Evolutionary conservation across 805 yeast species (phyloP).

Genomic region (Cyberlindnera veronae): DNA sequence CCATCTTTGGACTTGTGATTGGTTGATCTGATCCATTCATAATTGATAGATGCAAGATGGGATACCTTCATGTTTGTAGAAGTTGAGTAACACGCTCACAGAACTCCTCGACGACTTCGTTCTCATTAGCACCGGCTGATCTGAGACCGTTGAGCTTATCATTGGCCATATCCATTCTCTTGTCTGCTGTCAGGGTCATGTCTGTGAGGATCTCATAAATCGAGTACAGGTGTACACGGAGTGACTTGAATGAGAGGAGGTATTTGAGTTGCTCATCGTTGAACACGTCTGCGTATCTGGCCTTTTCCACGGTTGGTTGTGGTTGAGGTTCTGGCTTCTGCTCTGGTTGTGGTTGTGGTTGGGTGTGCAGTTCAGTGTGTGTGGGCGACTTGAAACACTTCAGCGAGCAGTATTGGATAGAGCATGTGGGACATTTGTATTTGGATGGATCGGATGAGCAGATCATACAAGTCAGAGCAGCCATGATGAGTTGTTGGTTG

Average conservation of each 20-base stretch:
- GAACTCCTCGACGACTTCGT: conserved; percentile 69
- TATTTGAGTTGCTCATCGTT: conserved; percentile 42
- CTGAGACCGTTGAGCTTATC: conserved; percentile 59
- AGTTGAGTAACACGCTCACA: conserved; percentile 30
- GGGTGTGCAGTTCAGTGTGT: conserved; percentile 30
- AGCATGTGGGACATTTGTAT: conserved; percentile 58
- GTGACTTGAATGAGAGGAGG: conserved; percentile 47
- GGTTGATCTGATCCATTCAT: neutral
- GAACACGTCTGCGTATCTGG: conserved; percentile 30
- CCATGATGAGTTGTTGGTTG: too few relatives aligned
- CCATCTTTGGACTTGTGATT: conserved; percentile 16
- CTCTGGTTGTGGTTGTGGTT: neutral
- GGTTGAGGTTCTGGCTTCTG: neutral
- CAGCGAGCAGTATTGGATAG: conserved; percentile 47
- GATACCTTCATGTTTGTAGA: conserved; percentile 16
- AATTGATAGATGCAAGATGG: neutral
- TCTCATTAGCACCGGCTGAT: conserved; percentile 61
- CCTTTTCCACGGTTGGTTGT: conserved; percentile 15
- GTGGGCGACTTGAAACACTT: conserved; percentile 50
- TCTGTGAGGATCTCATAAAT: conserved; percentile 47
- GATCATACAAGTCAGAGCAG: conserved; percentile 15
- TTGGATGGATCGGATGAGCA: conserved; percentile 33
- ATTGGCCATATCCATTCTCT: conserved; percentile 55
- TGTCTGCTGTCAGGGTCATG: conserved; percentile 43
- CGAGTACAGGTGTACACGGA: conserved; percentile 52